Evolutionary conservation across 1,284 basidiomycete genomes (phyloP), one percentile per base, ranked within the genome.

Genomic region (Wolfiporia cocos): DNA sequence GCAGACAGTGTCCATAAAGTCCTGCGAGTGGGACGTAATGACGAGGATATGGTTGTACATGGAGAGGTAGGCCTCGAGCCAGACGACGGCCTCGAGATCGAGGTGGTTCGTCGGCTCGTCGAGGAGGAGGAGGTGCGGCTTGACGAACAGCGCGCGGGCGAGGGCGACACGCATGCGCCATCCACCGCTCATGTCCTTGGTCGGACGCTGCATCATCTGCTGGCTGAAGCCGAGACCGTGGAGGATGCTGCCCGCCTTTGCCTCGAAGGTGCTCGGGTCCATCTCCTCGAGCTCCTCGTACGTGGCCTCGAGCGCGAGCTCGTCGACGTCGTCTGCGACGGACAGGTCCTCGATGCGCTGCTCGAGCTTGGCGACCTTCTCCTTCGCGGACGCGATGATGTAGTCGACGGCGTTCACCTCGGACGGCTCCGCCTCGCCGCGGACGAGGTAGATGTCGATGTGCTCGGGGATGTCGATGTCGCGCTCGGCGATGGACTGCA

Each of bases 121-220:
- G 50, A 97, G 80, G 22, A 98, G 70, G 21, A 98, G 73, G 18
- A 98, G 67, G 71, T 98, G 94, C 6, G 95, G 94, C 70, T 96
- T 97, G 65, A 98, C 71, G 69, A 99, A 98, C 39, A 99, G 75
- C 1, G 95, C 95, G 49, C 94, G 80, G 20, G 95, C 95, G 38
- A 99, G 84, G 12, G 96, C 90, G 47, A 99, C 94, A 64, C 96
- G 85, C 95, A 98, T 98, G 49, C 95, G 79, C 95, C 95, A 98
- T 59, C 94, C 94, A 79, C 94, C 95, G 57, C 83, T 88, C 92
- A 99, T 96, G 65, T 98, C 95, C 69, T 93, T 95, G 41, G 95
- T 98, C 12, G 94, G 88, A 65, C 90, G 92, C 63, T 77, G 78
- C 94, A 98, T 97, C 95, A 98, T 98, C 43, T 73, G 63, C 58